Base-by-base conservation (phyloP, 139 green algal species). In the Micractinium conductrix region DNA sequence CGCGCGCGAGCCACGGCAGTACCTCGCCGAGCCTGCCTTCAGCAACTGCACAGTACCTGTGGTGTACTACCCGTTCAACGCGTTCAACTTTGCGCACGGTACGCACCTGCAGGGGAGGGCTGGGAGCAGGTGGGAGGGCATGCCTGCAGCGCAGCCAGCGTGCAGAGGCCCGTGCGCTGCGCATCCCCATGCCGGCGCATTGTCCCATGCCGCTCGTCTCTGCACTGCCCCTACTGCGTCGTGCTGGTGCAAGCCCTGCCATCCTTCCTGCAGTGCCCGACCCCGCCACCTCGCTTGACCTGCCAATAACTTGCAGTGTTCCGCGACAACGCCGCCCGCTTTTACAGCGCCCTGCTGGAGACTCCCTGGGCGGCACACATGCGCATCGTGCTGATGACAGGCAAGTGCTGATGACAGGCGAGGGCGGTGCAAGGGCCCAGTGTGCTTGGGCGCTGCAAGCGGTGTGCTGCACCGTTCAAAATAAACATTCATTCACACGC, bases 11-110 rank as follows among this genome's bases (percentile, higher is more conserved):
- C 69, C 69, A 0, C 38, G 69, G 33, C 69, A 40, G 14, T 76
- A 76, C 69, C 69, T 76, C 7, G 40, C 24, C 2, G 22, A 33
- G 7, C 69, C 69, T 4, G 4, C 40, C 38, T 76, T 60, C 12
- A 62, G 43, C 5, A 42, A 38, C 30, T 78, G 71, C 71, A 78
- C 71, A 9, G 43, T 78, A 30, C 71, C 71, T 1, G 33, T 78
- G 0, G 71, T 78, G 3, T 78, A 28, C 26, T 78, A 62, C 71
- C 69, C 30, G 2, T 21, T 71, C 38, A 78, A 60, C 43, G 21
- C 30, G 24, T 78, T 60, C 71, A 40, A 78, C 71, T 78, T 62
- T 62, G 71, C 43, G 5, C 69, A 76, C 40, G 33, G 58, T 67
- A 28, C 6, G 65, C n/a, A 33, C n/a, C 42, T 12, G 33, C n/a